These are phyloP conservation scores for Saturnispora serradocipensis DNA, from an alignment of 805 yeast genomes.

Conservation along the genomic window DNA sequence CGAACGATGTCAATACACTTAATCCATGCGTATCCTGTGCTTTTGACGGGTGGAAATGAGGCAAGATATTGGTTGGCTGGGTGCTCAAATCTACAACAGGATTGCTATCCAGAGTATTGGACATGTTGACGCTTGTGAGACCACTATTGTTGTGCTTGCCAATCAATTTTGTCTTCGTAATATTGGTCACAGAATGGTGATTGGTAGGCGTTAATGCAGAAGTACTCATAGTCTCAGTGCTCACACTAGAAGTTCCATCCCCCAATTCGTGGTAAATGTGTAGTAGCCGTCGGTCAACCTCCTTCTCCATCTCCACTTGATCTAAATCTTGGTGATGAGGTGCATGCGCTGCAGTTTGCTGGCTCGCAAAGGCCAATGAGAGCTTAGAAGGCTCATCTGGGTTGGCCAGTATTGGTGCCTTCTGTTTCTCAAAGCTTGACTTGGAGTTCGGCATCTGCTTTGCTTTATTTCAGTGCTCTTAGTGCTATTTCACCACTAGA, in stretches of 20 bases:
- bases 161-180: not conserved
- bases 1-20: constrained; percentile 11
- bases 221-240: not conserved
- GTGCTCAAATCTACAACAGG: constrained; percentile 5
- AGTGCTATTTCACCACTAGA: not conserved
- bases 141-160: not conserved
- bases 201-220: not conserved
- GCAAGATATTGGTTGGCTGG: not conserved
- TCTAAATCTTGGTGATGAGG: constrained; percentile 14
- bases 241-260: not conserved
- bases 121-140: not conserved
- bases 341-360: constrained; percentile 10
- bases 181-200: constrained; percentile 5
- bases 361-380: constrained; percentile 20
- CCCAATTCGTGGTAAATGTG: not conserved
- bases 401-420: constrained; percentile 9
- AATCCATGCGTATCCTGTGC: constrained; percentile 8
- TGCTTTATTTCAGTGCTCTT: not conserved
- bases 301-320: constrained; percentile 20
- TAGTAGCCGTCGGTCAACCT: constrained; percentile 14
- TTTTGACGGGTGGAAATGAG: not conserved
- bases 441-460: not conserved
- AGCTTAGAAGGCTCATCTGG: constrained; percentile 18
- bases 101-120: not conserved
- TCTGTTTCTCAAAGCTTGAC: not conserved